phyloP scores from a whole-genome alignment of 1,139 yeast genomes.

The Saccharomycopsis hybrid region DNA sequence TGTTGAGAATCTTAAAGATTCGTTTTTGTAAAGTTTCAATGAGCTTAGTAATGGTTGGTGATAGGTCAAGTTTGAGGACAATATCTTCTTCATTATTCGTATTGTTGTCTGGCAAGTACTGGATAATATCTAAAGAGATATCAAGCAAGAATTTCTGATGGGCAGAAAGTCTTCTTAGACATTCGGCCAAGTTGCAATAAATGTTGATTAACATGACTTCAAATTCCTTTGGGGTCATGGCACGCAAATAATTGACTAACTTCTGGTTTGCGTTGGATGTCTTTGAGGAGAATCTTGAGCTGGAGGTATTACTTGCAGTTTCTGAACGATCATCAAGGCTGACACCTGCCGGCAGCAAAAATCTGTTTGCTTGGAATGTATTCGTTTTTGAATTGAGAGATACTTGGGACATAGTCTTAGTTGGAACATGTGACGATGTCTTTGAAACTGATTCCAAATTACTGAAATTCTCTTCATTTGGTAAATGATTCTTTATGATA shows the following conservation, averaged over 20 bases:
- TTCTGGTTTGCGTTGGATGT: conserved; percentile 26
- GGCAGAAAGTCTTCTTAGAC: conserved; percentile 62
- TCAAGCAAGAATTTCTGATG: conserved; percentile 80
- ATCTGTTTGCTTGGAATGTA: neutral
- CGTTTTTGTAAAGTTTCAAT: conserved; percentile 72
- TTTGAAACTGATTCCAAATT: conserved; percentile 5
- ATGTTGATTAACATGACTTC: conserved; percentile 61
- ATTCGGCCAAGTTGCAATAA: conserved; percentile 61
- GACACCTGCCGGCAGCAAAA: neutral
- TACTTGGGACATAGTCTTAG: conserved; percentile 1
- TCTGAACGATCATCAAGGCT: neutral
- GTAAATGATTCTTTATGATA: conserved; percentile 61
- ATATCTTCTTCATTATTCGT: conserved; percentile 31
- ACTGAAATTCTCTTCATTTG: conserved; percentile 27
- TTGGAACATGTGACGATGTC: no score
- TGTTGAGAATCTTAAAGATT: conserved; percentile 70
- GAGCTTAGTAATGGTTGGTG: conserved; percentile 46
- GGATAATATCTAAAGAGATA: conserved; percentile 53
- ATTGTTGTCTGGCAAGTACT: conserved; percentile 28
- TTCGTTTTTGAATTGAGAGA: neutral
- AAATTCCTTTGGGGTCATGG: conserved; percentile 67
- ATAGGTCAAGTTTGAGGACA: conserved; percentile 59
- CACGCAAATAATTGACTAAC: conserved; percentile 52
- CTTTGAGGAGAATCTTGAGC: neutral
- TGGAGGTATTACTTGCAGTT: neutral